These are phyloP conservation scores for Hemisphaericaspora xylofermentans DNA, from an alignment of 1,139 yeast genomes.

Conservation along the genomic window DNA sequence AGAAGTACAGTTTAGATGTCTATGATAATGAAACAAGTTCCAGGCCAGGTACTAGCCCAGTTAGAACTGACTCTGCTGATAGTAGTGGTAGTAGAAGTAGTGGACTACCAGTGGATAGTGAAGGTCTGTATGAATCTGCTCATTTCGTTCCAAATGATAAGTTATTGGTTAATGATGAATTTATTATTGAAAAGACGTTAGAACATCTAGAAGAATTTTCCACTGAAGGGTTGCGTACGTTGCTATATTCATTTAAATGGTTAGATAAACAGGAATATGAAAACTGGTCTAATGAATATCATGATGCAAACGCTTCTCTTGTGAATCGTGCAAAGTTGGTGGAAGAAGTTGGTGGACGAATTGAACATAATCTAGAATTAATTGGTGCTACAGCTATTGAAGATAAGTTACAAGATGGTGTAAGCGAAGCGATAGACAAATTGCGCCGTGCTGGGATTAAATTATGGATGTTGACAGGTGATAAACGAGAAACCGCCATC, in stretches of 20 bases:
- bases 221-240: constrained; percentile 89
- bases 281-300: constrained; percentile 65
- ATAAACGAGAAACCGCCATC: constrained; percentile 95
- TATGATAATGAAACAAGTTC: constrained; percentile 4
- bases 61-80: neutral
- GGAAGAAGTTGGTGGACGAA: constrained; percentile 67
- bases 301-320: constrained; percentile 75
- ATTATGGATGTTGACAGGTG: constrained; percentile 98
- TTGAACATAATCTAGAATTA: constrained; percentile 67
- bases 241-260: constrained; percentile 80
- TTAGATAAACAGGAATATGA: constrained; percentile 58
- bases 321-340: constrained; percentile 63
- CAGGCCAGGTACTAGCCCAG: neutral
- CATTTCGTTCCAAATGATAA: constrained; percentile 57
- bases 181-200: constrained; percentile 76
- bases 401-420: constrained; percentile 94
- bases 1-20: constrained; percentile 47
- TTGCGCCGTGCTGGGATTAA: constrained; percentile 90
- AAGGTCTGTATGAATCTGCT: neutral
- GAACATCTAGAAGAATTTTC: constrained; percentile 93
- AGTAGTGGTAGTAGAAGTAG: no score
- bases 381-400: constrained; percentile 97
- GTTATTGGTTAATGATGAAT: constrained; percentile 71
- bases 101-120: neutral
- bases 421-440: constrained; percentile 89